These are phyloP conservation scores for Penicillium rolfsii DNA, from an alignment of 2,329 filamentous ascomycete genomes.

Conservation along the genomic window DNA sequence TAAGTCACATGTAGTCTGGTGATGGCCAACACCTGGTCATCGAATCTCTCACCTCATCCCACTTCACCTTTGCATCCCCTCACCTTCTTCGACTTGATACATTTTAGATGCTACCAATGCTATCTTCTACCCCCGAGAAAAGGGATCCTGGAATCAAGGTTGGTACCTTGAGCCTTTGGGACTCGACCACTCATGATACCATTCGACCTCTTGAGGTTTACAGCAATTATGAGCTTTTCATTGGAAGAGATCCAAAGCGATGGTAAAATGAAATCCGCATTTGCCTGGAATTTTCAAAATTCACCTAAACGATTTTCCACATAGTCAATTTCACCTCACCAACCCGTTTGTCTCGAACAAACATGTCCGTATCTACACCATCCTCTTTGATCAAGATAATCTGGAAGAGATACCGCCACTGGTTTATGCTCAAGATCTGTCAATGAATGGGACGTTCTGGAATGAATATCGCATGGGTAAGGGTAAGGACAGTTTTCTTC, in stretches of 20 bases:
- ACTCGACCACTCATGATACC: conserved; percentile 20
- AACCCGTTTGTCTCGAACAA: conserved; percentile 44
- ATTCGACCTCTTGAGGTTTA: conserved; percentile 29
- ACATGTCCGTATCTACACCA: conserved; percentile 50
- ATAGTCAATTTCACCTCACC: conserved; percentile 40
- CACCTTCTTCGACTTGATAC: not conserved
- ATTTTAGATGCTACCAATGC: not conserved
- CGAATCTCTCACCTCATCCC: not conserved
- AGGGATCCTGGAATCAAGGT: conserved; percentile 16
- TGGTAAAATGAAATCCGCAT: conserved; percentile 32
- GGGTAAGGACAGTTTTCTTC: conserved; percentile 39
- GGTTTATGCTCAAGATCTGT: conserved; percentile 50
- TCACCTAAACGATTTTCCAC: conserved; percentile 3
- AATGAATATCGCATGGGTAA: conserved; percentile 40
- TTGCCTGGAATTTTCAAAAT: not conserved
- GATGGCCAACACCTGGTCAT: not conserved
- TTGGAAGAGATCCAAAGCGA: conserved; percentile 39
- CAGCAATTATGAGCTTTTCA: conserved; percentile 38
- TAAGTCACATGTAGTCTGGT: conserved; percentile 1
- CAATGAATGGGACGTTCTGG: conserved; percentile 47
- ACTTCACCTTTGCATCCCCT: not conserved
- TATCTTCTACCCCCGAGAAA: not conserved
- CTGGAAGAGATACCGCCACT: conserved; percentile 43
- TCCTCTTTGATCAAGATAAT: conserved; percentile 47
- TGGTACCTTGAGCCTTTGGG: conserved; percentile 31